Conservation (phyloP, 2,329 filamentous ascomycete genomes). For the Talaromyces sp. region DNA sequence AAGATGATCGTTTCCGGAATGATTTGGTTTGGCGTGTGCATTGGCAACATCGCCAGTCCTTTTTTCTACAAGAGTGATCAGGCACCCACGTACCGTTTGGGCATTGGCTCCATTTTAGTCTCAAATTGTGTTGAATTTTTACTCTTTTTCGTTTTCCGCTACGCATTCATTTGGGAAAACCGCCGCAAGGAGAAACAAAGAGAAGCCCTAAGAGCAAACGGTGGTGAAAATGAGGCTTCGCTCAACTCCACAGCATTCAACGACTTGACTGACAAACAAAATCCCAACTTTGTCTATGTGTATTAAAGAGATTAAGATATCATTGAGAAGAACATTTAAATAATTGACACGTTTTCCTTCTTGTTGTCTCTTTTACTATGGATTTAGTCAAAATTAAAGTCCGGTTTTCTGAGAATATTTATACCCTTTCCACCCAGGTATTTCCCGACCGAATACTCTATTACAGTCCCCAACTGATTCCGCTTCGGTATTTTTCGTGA, state of each 20-base stretch:
- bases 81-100: constrained; percentile 19
- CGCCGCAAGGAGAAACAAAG: constrained; percentile 6
- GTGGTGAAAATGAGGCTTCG: constrained; percentile 9
- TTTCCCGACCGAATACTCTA: constrained; percentile 39
- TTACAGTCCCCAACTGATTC: constrained; percentile 34
- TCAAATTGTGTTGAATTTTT: constrained; percentile 15
- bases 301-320: constrained; percentile 10
- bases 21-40: constrained; percentile 21
- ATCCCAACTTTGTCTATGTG: constrained; percentile 30
- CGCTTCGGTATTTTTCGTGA: constrained; percentile 37
- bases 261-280: constrained; percentile 46
- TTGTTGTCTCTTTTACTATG: not conserved
- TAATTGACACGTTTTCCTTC: too few species aligned
- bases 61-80: constrained; percentile 24
- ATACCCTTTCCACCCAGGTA: constrained; percentile 44
- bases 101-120: constrained; percentile 22
- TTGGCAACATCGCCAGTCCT: constrained; percentile 22
- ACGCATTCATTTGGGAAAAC: constrained; percentile 16
- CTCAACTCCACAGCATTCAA: constrained; percentile 41
- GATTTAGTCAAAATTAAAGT: not conserved
- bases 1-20: constrained; percentile 24
- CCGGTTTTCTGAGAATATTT: not conserved
- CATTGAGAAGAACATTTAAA: not conserved
- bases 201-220: not conserved
- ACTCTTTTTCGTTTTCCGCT: constrained; percentile 12